These are phyloP conservation scores for Trypanosoma cruzi DNA, from an alignment of 208 protist species.

Conservation along the genomic window DNA sequence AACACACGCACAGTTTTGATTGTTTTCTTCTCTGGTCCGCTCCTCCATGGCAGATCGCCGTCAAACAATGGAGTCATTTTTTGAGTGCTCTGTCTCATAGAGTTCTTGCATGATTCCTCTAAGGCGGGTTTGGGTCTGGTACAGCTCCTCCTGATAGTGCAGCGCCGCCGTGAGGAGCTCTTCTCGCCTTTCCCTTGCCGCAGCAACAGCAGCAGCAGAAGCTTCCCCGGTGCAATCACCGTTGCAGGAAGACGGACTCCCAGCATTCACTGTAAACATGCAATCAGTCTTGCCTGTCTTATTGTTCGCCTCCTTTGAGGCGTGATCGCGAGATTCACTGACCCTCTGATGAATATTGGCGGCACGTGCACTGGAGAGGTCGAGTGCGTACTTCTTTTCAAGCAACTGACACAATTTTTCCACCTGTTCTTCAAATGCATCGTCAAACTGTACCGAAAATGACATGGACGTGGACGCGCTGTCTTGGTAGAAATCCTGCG, in stretches of 20 bases:
- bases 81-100: background rate
- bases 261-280: background rate
- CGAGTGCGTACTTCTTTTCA: constrained; percentile 23
- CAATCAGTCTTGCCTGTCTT: background rate
- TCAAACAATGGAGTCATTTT: background rate
- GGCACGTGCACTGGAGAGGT: constrained; percentile 7
- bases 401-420: constrained; percentile 16
- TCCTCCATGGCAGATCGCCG: background rate
- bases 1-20: background rate
- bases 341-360: background rate
- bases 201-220: background rate
- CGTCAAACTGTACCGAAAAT: constrained; percentile 13
- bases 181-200: constrained; percentile 4
- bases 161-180: background rate
- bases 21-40: background rate
- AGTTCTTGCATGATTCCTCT: constrained; percentile 17
- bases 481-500: background rate
- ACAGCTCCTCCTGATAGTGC: constrained; percentile 1
- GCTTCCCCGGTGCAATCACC: background rate
- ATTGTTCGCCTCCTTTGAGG: background rate
- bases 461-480: background rate
- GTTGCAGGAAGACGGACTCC: background rate
- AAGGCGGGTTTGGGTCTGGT: constrained; percentile 9
- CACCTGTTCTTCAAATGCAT: constrained; percentile 24
- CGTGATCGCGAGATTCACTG: background rate